Percentiles rank a stretch among this genome's conserved stretches.
These are phyloP conservation scores for Schizonepeta tenuifolia DNA, from an alignment of 257 asterid species.

Conservation along the genomic window DNA sequence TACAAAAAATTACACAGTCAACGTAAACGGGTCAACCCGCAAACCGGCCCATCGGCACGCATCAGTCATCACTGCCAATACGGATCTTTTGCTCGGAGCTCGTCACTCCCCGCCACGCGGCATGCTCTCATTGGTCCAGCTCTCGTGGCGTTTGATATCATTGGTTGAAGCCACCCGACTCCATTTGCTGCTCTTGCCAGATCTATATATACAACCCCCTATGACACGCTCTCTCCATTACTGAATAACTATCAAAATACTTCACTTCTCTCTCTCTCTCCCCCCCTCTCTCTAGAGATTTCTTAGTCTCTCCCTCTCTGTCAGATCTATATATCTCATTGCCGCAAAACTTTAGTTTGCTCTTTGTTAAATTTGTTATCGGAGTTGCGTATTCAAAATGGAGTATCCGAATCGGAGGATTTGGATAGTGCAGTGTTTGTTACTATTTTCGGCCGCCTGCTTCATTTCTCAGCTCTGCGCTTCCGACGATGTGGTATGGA, in stretches of 20 bases:
- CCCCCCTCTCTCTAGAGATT: constrained; percentile 22
- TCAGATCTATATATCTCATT: constrained; percentile 40
- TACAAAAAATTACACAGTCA: constrained; percentile 10
- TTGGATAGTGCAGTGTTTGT: constrained; percentile 48
- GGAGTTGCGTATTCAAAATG: constrained; percentile 36
- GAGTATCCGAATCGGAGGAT: constrained; percentile 57
- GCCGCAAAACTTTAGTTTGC: not conserved
- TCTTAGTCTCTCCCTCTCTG: constrained; percentile 20
- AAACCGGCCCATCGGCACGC: constrained; percentile 24
- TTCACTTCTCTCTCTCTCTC: not conserved
- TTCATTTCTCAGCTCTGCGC: constrained; percentile 69
- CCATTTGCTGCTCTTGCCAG: constrained; percentile 32
- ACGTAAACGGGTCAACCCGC: constrained; percentile 40
- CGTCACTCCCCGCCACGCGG: constrained; percentile 48
- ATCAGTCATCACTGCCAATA: constrained; percentile 24
- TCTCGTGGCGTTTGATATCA: constrained; percentile 50
- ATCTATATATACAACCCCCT: constrained; percentile 44
- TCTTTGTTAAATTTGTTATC: not conserved
- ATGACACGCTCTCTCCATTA: constrained; percentile 19
- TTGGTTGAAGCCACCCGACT: constrained; percentile 65
- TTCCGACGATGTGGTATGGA: constrained; percentile 67
- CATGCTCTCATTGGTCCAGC: constrained; percentile 40
- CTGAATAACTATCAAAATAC: constrained; percentile 15
- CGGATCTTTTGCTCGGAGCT: constrained; percentile 32
- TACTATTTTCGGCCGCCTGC: constrained; percentile 57